These are phyloP conservation scores for Ceratocystis destructans DNA, from an alignment of 2,329 filamentous ascomycete species.

Conservation along the genomic window DNA sequence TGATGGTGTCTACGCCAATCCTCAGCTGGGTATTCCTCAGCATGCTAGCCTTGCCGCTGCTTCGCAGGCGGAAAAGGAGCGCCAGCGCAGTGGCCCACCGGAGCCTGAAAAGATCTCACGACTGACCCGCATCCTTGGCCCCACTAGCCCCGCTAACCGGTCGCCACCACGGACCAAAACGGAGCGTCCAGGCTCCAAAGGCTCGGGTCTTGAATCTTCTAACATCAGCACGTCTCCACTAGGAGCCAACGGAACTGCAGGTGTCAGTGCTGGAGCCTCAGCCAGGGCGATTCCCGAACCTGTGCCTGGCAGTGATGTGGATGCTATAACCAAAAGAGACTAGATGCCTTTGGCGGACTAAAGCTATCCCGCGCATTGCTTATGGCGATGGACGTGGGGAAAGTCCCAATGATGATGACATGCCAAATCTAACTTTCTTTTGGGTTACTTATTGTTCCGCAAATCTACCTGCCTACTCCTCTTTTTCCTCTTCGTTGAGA, in stretches of 20 bases:
- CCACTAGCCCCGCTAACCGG: constrained; percentile 1
- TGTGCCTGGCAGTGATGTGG: not conserved
- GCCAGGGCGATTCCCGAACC: constrained; percentile 2
- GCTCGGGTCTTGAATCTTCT: not conserved
- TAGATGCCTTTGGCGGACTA: not conserved
- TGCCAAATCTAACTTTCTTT: too few species aligned
- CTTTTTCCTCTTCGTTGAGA: not conserved
- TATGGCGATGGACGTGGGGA: not conserved
- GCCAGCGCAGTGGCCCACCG: constrained; percentile 16
- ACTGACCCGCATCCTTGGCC: constrained; percentile 19
- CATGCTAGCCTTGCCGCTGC: constrained; percentile 37
- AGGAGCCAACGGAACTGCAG: not conserved
- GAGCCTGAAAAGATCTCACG: constrained; percentile 21
- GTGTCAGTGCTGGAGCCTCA: constrained; percentile 1
- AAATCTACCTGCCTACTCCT: not conserved
- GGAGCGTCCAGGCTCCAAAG: constrained; percentile 4
- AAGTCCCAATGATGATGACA: not conserved
- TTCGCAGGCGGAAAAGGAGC: constrained; percentile 20
- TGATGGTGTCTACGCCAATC: constrained; percentile 34
- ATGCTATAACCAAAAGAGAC: constrained; percentile 7
- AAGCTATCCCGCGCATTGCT: not conserved
- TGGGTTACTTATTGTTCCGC: too few species aligned
- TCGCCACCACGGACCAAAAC: constrained; percentile 7
- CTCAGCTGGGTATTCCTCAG: constrained; percentile 59
- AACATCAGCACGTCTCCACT: not conserved